These are phyloP conservation scores for Phoma herbarum DNA, from an alignment of 2,329 filamentous ascomycete genomes.

Conservation along the genomic window DNA sequence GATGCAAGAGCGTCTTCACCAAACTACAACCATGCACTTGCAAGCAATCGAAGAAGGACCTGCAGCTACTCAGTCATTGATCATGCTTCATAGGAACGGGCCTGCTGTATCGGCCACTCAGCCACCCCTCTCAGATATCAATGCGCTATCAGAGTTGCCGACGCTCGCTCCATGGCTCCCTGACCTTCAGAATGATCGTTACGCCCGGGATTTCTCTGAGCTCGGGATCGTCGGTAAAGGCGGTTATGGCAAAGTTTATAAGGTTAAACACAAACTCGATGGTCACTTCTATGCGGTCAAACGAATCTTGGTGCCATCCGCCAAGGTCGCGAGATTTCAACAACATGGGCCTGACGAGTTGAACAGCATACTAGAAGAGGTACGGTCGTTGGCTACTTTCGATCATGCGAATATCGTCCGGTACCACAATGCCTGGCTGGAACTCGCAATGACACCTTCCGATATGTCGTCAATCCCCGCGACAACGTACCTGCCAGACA, in stretches of 20 bases:
- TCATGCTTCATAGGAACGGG: slow-evolving; percentile 26
- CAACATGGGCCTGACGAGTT: slow-evolving; percentile 62
- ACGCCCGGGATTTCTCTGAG: slow-evolving; percentile 46
- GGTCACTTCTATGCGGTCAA: slow-evolving; percentile 71
- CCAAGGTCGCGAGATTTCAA: slow-evolving; percentile 62
- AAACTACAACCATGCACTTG: slow-evolving; percentile 37
- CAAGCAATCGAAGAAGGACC: slow-evolving; percentile 32
- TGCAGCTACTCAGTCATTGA: slow-evolving; percentile 39
- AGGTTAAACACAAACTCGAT: slow-evolving; percentile 68
- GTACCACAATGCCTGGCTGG: slow-evolving; percentile 72
- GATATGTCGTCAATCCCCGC: slow-evolving; percentile 19
- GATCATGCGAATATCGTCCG: slow-evolving; percentile 73
- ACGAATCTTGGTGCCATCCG: slow-evolving; percentile 66
- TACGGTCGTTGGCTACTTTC: slow-evolving; percentile 68
- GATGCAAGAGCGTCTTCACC: slow-evolving; percentile 53
- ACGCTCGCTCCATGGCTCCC: slow-evolving; percentile 34
- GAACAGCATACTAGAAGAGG: slow-evolving; percentile 66
- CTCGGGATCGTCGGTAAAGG: slow-evolving; percentile 68
- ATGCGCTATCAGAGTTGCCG: slow-evolving; percentile 27
- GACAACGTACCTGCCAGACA: slow-evolving; percentile 24
- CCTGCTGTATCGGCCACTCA: slow-evolving; percentile 15
- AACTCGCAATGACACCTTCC: slow-evolving; percentile 49
- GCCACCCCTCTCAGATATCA: slow-evolving; percentile 26
- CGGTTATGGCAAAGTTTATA: slow-evolving; percentile 71
- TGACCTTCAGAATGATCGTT: slow-evolving; percentile 44